Evolutionary conservation across 306 rosid species (phyloP).

Genomic region (Glycine tomentella): DNA sequence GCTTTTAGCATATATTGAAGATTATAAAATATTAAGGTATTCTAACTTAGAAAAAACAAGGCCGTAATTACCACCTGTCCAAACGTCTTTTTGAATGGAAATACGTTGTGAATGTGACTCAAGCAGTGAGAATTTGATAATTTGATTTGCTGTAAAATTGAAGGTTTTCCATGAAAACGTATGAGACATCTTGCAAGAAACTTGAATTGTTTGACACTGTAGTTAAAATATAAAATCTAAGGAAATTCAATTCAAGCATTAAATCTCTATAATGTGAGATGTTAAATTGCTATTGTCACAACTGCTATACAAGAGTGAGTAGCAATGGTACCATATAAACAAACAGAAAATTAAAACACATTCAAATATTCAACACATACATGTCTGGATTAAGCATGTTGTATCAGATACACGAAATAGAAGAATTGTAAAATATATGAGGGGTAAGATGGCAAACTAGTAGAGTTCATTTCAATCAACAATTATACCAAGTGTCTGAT

Average conservation of each 20-base stretch:
- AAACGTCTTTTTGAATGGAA: no score
- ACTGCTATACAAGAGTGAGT: slow-evolving; percentile 38
- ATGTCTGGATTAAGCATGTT: slow-evolving; percentile 40
- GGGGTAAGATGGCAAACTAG: slow-evolving; percentile 40
- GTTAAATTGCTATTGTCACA: slow-evolving; percentile 29
- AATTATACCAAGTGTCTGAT: slow-evolving; percentile 26
- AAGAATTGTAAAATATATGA: slow-evolving; percentile 34
- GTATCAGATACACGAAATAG: slow-evolving; percentile 39
- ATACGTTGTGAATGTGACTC: background rate
- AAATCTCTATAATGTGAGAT: slow-evolving; percentile 16
- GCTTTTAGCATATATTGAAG: no score
- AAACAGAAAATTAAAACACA: slow-evolving; percentile 34
- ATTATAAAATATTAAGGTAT: no score
- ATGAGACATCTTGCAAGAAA: no score
- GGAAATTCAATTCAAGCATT: slow-evolving; percentile 19
- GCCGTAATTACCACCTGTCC: no score
- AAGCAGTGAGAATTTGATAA: background rate
- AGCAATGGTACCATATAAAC: slow-evolving; percentile 27
- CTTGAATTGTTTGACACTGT: background rate
- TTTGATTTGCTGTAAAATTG: background rate
- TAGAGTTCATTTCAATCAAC: slow-evolving; percentile 42
- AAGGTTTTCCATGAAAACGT: background rate
- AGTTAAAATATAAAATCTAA: background rate
- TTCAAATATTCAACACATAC: slow-evolving; percentile 43
- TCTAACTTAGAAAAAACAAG: no score